Base-by-base conservation (phyloP, 1,139 yeast species). In the Petasospora rhodanensis region DNA sequence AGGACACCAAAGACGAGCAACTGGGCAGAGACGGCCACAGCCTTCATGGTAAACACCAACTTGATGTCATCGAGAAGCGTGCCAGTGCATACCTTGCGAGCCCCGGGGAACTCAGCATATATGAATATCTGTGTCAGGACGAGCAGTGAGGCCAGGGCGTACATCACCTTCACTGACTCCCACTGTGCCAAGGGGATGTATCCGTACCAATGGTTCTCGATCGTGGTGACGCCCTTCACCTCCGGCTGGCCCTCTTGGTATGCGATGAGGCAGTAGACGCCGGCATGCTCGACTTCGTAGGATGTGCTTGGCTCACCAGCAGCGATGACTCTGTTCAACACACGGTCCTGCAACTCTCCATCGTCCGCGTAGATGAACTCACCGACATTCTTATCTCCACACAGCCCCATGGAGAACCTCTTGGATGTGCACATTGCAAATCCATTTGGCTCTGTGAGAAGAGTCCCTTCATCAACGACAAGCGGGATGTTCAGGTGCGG, bases 1-100 rank as follows among this genome's bases (percentile, higher is more conserved):
- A 12, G 9, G 12, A 23, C 2, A 10, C 4, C 14, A 13, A 28
- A 22, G 9, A 25, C 19, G 7, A 26, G 5, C 8, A 16, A 18
- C 18, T 31, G 28, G 12, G 12, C 11, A 7, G n/a, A n/a, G 6
- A 25, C 13, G 5, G n/a, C 9, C 4, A 19, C 11, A 16, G 24
- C 13, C 15, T 24, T 30, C 14, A 18, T 14, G 11, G 9, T 13
- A 28, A 24, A 29, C 27, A 32, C 14, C 11, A 28, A 18, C 14
- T 26, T 31, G 13, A 40, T 30, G 19, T 40, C 43, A 14, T 34
- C 37, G 18, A 34, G 21, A 11, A 40, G 28, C 4, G 43, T 35
- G 6, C 41, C 41, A 19, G 34, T 37, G 26, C 20, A 34, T 4
- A 20, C 30, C 15, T 22, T 28, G 2, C 22, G 20, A 11, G 24